Percentiles rank a stretch among this genome's conserved stretches.
phyloP scores from a whole-genome alignment of 257 asterid genomes.

The Forsythia viridissima region DNA sequence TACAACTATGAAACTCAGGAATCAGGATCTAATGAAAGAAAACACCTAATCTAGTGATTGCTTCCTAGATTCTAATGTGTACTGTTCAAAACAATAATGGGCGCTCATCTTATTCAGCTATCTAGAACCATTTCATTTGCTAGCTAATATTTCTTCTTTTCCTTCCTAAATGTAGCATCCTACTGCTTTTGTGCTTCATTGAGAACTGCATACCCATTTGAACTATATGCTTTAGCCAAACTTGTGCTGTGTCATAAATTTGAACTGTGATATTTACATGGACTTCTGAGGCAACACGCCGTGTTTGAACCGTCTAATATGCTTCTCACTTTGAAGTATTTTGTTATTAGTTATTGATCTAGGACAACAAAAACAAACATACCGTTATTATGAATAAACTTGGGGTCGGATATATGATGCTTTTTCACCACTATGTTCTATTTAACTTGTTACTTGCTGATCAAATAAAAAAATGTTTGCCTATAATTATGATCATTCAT shows the following conservation, averaged over 20 bases:
- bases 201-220: neutral
- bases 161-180: neutral
- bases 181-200: neutral
- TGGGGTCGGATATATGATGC: neutral
- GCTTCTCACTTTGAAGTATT: neutral
- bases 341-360: neutral
- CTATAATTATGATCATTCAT: neutral
- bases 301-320: neutral
- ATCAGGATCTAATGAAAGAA: neutral
- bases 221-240: neutral
- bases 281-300: neutral
- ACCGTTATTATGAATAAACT: too few relatives aligned
- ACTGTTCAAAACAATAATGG: too few relatives aligned
- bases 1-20: neutral
- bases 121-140: too few relatives aligned
- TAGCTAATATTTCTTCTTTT: too few relatives aligned
- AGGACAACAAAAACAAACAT: neutral
- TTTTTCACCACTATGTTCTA: neutral
- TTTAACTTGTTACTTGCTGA: neutral
- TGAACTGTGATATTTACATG: neutral
- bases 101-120: too few relatives aligned
- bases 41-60: neutral
- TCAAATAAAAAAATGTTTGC: neutral
- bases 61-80: neutral
- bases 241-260: neutral